Percentiles rank a stretch among this genome's conserved stretches.
These are phyloP conservation scores for Xerocomellus intermedius DNA, from an alignment of 768 basidiomycete genomes.

Conservation along the genomic window DNA sequence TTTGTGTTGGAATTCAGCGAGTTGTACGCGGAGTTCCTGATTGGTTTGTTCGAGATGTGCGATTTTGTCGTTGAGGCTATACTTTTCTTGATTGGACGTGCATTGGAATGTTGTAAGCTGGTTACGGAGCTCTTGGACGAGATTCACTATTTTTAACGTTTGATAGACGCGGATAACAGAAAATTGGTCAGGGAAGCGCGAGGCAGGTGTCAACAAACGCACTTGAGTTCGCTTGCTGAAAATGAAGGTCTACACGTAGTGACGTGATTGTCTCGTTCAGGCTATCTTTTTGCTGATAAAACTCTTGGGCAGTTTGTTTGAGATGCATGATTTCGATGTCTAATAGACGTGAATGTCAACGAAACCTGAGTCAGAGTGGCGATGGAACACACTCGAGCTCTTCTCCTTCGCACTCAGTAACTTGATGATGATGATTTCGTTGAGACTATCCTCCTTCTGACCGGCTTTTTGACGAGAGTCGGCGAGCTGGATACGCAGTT, in stretches of 20 bases:
- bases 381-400: not conserved
- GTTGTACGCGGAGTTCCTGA: no score
- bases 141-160: not conserved
- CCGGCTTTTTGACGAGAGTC: no score
- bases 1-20: not conserved
- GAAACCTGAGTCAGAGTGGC: not conserved
- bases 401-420: not conserved
- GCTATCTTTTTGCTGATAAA: not conserved
- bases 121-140: not conserved
- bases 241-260: not conserved
- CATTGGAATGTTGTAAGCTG: no score
- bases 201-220: not conserved
- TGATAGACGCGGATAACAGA: no score
- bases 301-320: not conserved
- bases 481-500: not conserved
- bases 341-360: not conserved
- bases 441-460: not conserved
- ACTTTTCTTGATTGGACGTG: no score
- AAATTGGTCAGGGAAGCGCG: no score
- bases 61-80: no score
- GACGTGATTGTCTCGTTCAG: not conserved
- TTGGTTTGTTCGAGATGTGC: no score
- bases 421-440: not conserved
- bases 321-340: not conserved
- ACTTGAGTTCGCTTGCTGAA: not conserved